Evolutionary conservation across 345 rosid genomes (phyloP).

Genomic region (Isatis tinctoria): DNA sequence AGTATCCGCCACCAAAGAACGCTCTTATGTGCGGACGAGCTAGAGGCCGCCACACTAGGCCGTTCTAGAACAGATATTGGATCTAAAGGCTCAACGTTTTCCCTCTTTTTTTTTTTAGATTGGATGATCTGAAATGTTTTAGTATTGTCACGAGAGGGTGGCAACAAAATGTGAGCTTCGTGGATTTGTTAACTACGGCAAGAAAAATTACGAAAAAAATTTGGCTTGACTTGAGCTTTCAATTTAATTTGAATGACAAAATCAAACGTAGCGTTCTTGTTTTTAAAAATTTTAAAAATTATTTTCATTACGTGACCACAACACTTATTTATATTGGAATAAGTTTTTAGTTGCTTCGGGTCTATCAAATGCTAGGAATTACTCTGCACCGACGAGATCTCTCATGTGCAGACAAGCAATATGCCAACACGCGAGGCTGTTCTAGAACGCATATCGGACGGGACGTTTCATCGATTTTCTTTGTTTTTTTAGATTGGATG

Average conservation of each 20-base stretch:
- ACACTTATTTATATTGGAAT: too few species aligned
- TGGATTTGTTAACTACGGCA: conserved; percentile 23
- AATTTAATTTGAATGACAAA: not conserved
- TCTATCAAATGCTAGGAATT: too few species aligned
- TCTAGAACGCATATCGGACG: not conserved
- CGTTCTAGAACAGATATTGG: conserved; percentile 28
- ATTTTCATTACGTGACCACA: not conserved
- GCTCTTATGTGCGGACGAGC: conserved; percentile 87
- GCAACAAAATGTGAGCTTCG: conserved; percentile 23
- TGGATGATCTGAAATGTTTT: not conserved
- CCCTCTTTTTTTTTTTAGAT: not conserved
- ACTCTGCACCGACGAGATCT: too few species aligned
- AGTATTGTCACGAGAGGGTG: conserved; percentile 59
- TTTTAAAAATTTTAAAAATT: not conserved
- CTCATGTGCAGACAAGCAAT: not conserved
- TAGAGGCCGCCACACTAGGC: conserved; percentile 72
- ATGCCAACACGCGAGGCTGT: not conserved
- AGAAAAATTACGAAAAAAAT: not conserved
- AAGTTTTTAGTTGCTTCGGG: too few species aligned
- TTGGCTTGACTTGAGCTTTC: conserved; percentile 26
- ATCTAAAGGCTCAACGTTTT: not conserved
- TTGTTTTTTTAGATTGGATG: not conserved
- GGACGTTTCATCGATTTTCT: not conserved
- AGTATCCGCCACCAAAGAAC: conserved; percentile 73
- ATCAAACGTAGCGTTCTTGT: not conserved